Conservation (phyloP, 2,329 filamentous ascomycete genomes). For the Aspergillus sp. region DNA sequence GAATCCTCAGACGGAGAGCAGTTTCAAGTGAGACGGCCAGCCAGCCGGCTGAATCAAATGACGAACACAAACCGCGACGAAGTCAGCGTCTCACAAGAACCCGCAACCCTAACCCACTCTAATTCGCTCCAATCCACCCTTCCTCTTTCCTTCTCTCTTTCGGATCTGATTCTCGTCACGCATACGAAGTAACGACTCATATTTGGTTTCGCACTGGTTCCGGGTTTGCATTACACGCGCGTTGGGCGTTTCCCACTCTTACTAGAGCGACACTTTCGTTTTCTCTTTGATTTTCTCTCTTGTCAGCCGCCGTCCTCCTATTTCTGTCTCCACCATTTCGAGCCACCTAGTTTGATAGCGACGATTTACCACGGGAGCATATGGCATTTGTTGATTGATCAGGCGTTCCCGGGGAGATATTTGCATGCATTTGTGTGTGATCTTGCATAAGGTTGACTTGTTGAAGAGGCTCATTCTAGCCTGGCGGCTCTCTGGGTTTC, state of each 20-base stretch:
- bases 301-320: not conserved
- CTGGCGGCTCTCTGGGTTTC: not conserved
- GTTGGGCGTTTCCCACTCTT: constrained; percentile 8
- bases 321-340: constrained; percentile 1
- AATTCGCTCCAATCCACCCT: not conserved
- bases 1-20: constrained; percentile 5
- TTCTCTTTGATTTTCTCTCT: not conserved
- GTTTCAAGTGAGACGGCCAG: constrained; percentile 12
- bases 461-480: not conserved
- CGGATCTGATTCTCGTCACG: not conserved
- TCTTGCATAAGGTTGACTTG: constrained; percentile 4
- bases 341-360: constrained; percentile 1
- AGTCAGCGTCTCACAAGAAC: constrained; percentile 19
- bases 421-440: constrained; percentile 7
- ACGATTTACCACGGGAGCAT: constrained; percentile 10
- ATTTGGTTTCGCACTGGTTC: constrained; percentile 2
- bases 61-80: constrained; percentile 18
- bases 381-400: constrained; percentile 8
- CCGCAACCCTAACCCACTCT: constrained; percentile 12
- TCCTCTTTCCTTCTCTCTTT: not conserved
- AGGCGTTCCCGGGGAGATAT: constrained; percentile 7
- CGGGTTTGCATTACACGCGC: constrained; percentile 16
- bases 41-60: constrained; percentile 13
- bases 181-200: constrained; percentile 11
- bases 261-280: constrained; percentile 1